phyloP scores from a whole-genome alignment of 306 rosid genomes.

The Sophora flavescens region DNA sequence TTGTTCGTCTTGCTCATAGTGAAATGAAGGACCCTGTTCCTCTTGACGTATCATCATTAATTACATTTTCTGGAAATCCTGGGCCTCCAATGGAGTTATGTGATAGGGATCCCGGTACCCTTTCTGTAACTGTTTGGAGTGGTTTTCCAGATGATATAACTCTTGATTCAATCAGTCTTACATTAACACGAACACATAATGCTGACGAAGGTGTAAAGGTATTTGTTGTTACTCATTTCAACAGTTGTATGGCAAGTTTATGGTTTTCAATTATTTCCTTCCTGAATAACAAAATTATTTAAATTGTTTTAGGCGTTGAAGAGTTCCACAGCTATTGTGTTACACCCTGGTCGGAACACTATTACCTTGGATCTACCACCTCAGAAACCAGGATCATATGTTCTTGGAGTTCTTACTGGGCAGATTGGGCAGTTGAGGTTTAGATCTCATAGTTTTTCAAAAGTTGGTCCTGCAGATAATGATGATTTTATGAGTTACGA shows the following conservation, averaged over 20 bases:
- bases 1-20: conserved; percentile 86
- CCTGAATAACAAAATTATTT: conserved; percentile 40
- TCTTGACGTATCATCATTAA: conserved; percentile 90
- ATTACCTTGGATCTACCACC: conserved; percentile 92
- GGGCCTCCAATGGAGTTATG: conserved; percentile 96
- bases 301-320: conserved; percentile 73
- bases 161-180: conserved; percentile 90
- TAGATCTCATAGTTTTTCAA: conserved; percentile 96
- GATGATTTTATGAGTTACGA: conserved; percentile 98
- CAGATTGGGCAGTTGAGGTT: conserved; percentile 89
- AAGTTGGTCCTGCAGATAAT: conserved; percentile 90
- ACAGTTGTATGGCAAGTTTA: conserved; percentile 25
- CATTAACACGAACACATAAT: conserved; percentile 81
- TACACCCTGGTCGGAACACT: conserved; percentile 93
- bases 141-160: conserved; percentile 98
- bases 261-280: conserved; percentile 35
- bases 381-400: conserved; percentile 97
- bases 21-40: conserved; percentile 98
- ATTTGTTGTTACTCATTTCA: conserved; percentile 47
- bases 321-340: conserved; percentile 74
- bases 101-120: conserved; percentile 89
- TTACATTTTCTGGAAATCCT: conserved; percentile 94
- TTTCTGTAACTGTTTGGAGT: conserved; percentile 90
- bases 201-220: conserved; percentile 99
- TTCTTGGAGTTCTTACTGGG: conserved; percentile 96